phyloP scores from a whole-genome alignment of 345 rosid genomes.

The Xanthoceras sorbifolium region DNA sequence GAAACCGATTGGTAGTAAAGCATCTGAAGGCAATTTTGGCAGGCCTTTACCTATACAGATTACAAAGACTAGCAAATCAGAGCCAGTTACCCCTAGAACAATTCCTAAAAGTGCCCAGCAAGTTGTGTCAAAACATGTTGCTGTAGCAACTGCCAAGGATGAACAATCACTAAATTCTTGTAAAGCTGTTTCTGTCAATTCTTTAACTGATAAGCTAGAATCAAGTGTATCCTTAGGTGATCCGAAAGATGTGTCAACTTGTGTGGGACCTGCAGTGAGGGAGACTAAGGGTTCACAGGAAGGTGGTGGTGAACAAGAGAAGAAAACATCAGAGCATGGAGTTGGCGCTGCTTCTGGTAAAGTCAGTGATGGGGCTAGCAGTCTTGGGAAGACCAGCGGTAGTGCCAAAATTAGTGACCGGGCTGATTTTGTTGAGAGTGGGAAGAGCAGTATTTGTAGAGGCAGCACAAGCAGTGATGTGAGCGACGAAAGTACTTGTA shows the following conservation, averaged over 20 bases:
- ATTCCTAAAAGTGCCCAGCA: conserved; percentile 25
- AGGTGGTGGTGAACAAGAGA: conserved; percentile 28
- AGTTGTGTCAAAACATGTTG: conserved; percentile 31
- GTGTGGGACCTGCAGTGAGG: conserved; percentile 27
- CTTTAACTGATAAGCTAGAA: conserved; percentile 53
- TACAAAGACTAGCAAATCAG: conserved; percentile 41
- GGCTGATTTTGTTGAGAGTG: conserved; percentile 45
- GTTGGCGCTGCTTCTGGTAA: conserved; percentile 33
- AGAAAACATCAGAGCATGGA: conserved; percentile 32
- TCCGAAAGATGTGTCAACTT: conserved; percentile 32
- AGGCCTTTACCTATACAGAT: conserved; percentile 34
- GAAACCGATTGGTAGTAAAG: conserved; percentile 37
- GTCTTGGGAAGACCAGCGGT: conserved; percentile 46
- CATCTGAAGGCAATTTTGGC: conserved; percentile 31
- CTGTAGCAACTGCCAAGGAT: conserved; percentile 22
- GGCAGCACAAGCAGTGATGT: conserved; percentile 77
- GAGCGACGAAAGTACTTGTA: conserved; percentile 72
- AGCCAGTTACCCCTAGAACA: conserved; percentile 29
- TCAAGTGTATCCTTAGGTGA: conserved; percentile 53
- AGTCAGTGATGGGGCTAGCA: conserved; percentile 37
- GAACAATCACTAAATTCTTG: conserved; percentile 24
- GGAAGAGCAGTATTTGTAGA: conserved; percentile 57
- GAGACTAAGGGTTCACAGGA: conserved; percentile 22
- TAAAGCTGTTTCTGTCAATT: conserved; percentile 25
- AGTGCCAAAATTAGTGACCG: conserved; percentile 45